Conservation (phyloP, 139 green algal genomes). For the Coelastrella sp. region DNA sequence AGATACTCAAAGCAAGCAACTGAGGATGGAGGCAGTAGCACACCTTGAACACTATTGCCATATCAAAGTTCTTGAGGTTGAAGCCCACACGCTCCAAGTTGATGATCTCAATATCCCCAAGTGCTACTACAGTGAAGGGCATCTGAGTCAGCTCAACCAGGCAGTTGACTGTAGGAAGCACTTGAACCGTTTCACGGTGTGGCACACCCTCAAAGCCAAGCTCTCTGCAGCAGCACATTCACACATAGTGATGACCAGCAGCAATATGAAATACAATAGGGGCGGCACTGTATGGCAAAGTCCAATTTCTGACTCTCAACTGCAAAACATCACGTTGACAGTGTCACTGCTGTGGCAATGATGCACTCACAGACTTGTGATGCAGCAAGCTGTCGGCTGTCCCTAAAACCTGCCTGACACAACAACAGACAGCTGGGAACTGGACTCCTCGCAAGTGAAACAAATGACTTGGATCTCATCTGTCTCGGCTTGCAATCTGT, state of each 20-base stretch:
- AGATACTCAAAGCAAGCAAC: neutral
- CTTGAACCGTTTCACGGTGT: conserved; percentile 77
- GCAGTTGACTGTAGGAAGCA: conserved; percentile 98
- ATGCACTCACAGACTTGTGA: no score
- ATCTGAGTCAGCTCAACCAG: conserved; percentile 97
- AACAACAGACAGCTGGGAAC: no score
- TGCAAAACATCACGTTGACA: no score
- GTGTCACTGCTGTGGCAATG: no score
- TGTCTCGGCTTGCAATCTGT: no score
- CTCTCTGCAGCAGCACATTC: conserved; percentile 67
- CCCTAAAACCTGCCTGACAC: no score
- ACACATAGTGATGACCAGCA: neutral
- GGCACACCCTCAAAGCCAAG: conserved; percentile 96
- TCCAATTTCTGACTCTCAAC: no score
- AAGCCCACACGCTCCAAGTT: conserved; percentile 99
- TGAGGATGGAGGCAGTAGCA: neutral
- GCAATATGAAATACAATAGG: neutral
- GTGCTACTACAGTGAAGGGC: conserved; percentile 89
- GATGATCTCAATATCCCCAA: conserved; percentile 94
- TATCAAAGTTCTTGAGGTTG: conserved; percentile 99
- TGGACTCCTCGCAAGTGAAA: no score
- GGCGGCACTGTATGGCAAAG: no score
- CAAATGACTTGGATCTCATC: no score
- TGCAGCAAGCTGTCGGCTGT: no score
- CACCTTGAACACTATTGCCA: conserved; percentile 97